Base-by-base conservation (phyloP, 2,329 filamentous ascomycete species). In the Ophiobolus disseminans region DNA sequence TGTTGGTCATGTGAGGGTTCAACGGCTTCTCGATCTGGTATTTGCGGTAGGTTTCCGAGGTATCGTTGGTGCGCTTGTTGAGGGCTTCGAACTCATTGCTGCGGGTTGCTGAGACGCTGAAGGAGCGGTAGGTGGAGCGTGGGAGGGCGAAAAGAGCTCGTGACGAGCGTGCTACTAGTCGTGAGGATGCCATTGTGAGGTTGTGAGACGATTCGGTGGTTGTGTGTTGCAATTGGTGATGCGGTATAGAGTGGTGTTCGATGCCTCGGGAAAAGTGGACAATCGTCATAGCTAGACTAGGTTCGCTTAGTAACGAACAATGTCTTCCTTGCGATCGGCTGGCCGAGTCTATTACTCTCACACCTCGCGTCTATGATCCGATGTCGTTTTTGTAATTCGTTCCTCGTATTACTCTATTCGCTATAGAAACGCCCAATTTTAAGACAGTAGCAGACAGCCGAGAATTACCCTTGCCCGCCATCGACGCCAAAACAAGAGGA, bases 1-100 rank as follows among this genome's bases (percentile, higher is more conserved):
- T 85, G 69, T 86, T 86, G 23, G 85, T 85, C 68, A 87, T 74
- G 61, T 84, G 81, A 16, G 82, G 84, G 58, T 86, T 86, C 22
- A 82, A 68, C 1, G 80, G 74, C 73, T 82, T 86, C 52, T 81
- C 76, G 22, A 72, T 80, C 70, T 86, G 83, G 51, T 75, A 75
- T 58, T 82, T 78, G 57, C 83, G 78, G 66, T 84, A 80, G 39
- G 78, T 76, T 43, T 79, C 74, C 17, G 78, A 77, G 9, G 77
- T 85, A 56, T 82, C 79, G 50, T 82, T 78, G 53, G 70, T 73
- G 50, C 79, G 75, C 47, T 80, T 77, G 63, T 80, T 81, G 55
- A 76, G 67, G 40, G 74, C 71, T 46, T 70, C 69, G 56, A 76
- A 73, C 44, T 72, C 60, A 48, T 69, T 68, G 48, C 46, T 54